Conservation (phyloP, 2,329 filamentous ascomycete species). For the Fonsecaea erecta region DNA sequence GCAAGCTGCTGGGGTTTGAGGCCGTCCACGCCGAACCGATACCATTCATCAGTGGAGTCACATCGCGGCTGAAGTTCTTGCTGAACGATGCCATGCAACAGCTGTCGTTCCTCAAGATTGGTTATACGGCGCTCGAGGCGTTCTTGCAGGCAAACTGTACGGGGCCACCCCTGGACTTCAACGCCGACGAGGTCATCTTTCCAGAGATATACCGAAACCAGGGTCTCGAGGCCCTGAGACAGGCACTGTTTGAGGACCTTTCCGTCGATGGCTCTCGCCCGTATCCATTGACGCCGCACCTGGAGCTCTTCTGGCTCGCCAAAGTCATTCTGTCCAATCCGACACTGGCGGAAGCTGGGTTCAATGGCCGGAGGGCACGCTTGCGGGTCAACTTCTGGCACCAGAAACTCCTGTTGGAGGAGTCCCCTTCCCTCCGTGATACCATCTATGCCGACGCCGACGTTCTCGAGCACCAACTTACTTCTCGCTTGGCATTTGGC, state of each 20-base stretch:
- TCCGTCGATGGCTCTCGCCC: constrained; percentile 83
- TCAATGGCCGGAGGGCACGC: constrained; percentile 61
- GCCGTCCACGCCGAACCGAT: constrained; percentile 39
- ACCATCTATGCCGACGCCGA: constrained; percentile 65
- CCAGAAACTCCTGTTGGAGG: constrained; percentile 69
- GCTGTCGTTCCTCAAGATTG: constrained; percentile 59
- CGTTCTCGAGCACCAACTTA: constrained; percentile 49
- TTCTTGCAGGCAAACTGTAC: constrained; percentile 90
- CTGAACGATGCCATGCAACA: constrained; percentile 42
- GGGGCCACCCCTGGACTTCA: constrained; percentile 74
- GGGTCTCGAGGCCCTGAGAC: constrained; percentile 54
- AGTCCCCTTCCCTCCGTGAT: constrained; percentile 63
- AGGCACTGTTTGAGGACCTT: constrained; percentile 69
- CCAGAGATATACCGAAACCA: constrained; percentile 48
- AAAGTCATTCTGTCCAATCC: constrained; percentile 61
- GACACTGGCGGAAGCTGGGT: constrained; percentile 50
- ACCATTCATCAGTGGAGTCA: constrained; percentile 42
- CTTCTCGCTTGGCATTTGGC: constrained; percentile 40
- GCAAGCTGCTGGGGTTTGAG: constrained; percentile 47
- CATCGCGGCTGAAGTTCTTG: constrained; percentile 46
- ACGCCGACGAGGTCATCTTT: constrained; percentile 56
- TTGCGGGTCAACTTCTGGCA: constrained; percentile 76
- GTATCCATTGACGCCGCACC: constrained; percentile 79
- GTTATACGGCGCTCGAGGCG: constrained; percentile 71
- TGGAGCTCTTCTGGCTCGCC: constrained; percentile 83